Conservation (phyloP, 768 basidiomycete species). For the Pulveroboletus frians region DNA sequence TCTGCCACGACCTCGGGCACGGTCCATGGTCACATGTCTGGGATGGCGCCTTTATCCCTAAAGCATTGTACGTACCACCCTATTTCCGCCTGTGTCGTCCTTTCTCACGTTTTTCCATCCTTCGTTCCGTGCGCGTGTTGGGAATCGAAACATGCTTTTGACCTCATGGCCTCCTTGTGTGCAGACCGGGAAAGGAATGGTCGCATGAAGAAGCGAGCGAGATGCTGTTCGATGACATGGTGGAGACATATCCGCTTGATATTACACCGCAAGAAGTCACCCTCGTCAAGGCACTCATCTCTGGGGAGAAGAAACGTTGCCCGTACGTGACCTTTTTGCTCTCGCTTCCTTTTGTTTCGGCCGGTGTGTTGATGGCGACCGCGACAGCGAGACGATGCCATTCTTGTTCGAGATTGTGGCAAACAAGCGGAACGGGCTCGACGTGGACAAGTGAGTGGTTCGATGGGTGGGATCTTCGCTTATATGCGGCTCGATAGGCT, state of each 20-base stretch:
- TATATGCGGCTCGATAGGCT: constrained; percentile 41
- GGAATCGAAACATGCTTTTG: neutral
- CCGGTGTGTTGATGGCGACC: neutral
- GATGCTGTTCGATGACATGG: constrained; percentile 74
- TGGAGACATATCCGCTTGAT: constrained; percentile 49
- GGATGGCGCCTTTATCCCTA: constrained; percentile 69
- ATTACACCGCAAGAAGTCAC: constrained; percentile 44
- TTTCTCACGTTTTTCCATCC: neutral
- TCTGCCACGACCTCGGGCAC: constrained; percentile 83
- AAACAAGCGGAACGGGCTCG: constrained; percentile 75
- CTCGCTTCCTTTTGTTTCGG: neutral
- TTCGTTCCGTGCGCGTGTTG: neutral
- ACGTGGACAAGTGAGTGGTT: constrained; percentile 70
- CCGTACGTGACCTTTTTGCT: constrained; percentile 36
- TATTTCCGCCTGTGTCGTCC: neutral
- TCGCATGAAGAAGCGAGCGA: constrained; percentile 75
- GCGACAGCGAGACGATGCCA: constrained; percentile 45
- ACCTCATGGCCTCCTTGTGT: neutral
- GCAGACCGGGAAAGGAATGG: constrained; percentile 51
- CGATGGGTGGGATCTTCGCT: neutral
- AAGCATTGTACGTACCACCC: constrained; percentile 46
- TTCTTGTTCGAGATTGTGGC: constrained; percentile 85
- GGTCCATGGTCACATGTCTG: constrained; percentile 87
- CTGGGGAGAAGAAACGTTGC: constrained; percentile 51
- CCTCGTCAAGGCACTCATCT: constrained; percentile 77